These are phyloP conservation scores for Barnettozyma wickerhamii DNA, from an alignment of 805 yeast genomes.

Conservation along the genomic window DNA sequence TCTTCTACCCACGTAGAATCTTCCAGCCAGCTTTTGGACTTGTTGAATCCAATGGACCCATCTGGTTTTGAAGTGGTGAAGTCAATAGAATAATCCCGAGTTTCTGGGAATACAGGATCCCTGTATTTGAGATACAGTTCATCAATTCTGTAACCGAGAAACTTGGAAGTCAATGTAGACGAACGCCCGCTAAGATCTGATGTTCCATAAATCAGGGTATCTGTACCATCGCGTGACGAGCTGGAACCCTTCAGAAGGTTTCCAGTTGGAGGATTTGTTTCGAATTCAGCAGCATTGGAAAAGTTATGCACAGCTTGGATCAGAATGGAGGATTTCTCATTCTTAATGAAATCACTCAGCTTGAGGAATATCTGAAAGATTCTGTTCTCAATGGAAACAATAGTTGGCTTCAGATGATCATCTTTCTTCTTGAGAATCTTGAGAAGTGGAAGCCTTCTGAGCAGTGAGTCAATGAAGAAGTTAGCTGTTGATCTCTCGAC, in stretches of 20 bases:
- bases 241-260: too few species aligned
- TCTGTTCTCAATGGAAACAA: constrained; percentile 37
- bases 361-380: constrained; percentile 41
- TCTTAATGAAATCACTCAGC: constrained; percentile 22
- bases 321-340: constrained; percentile 26
- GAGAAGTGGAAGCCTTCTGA: constrained; percentile 11
- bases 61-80: constrained; percentile 11
- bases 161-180: constrained; percentile 53
- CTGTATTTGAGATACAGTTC: constrained; percentile 31
- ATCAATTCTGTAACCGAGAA: constrained; percentile 31
- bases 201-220: constrained; percentile 17
- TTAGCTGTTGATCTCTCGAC: constrained; percentile 43
- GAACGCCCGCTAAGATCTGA: constrained; percentile 36
- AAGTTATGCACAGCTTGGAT: constrained; percentile 38
- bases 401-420: neutral
- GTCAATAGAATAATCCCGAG: constrained; percentile 19
- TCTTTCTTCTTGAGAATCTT: constrained; percentile 10
- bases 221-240: too few species aligned
- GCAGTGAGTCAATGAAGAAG: constrained; percentile 37
- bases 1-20: constrained; percentile 32
- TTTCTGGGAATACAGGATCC: constrained; percentile 2
- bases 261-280: too few species aligned
- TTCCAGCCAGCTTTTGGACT: constrained; percentile 28
- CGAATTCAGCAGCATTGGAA: constrained; percentile 33
- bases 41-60: constrained; percentile 29